Evolutionary conservation across 2,329 filamentous ascomycete genomes (phyloP), one percentile per base, ranked within the genome.

Genomic region (Tympanopsis confertula): DNA sequence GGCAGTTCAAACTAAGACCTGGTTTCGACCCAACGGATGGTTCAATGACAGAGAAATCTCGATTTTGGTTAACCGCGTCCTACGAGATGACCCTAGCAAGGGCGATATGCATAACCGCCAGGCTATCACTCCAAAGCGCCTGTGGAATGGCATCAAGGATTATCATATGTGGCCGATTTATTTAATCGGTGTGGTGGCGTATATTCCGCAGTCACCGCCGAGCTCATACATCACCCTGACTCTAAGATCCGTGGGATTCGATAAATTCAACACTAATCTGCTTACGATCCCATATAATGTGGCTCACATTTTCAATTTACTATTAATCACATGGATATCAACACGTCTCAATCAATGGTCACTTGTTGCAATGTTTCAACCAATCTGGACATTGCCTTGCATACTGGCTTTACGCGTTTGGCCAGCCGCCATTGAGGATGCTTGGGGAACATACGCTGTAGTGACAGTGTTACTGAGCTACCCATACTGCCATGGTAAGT

Each of bases 201-300:
- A 64, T 39, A 71, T 72, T 38, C 68, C 69, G 2, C 64, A 65
- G 10, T 54, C 57, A 1, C 68, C 65, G 1, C 59, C 67, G 0
- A 52, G 56, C 22, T 57, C 58, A 1, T 77, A 76, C 41, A 54
- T 79, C 5, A 73, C 72, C 0, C 59, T 77, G 10, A 73, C 68
- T 0, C 59, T 79, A 1, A 69, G 68, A 43, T 61, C 68, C 2
- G 57, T 79, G 4, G 74, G 64, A 12, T 78, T 77, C 55, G 56
- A 55, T 36, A 74, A 71, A 2, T 71, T 82, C 48, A 56, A 73
- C 20, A 70, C 68, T 19, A 82, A 80, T 45, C 59, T 83, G 42
- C 63, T 82, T 17, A 74, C 74, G 1, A 78, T 80, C 13, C 74
- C 73, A 0, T 66, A 71, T 1, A 69, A 69, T 13, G 62, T 60